phyloP scores from a whole-genome alignment of 2,329 filamentous ascomycete genomes.

The Penicillium sp. region DNA sequence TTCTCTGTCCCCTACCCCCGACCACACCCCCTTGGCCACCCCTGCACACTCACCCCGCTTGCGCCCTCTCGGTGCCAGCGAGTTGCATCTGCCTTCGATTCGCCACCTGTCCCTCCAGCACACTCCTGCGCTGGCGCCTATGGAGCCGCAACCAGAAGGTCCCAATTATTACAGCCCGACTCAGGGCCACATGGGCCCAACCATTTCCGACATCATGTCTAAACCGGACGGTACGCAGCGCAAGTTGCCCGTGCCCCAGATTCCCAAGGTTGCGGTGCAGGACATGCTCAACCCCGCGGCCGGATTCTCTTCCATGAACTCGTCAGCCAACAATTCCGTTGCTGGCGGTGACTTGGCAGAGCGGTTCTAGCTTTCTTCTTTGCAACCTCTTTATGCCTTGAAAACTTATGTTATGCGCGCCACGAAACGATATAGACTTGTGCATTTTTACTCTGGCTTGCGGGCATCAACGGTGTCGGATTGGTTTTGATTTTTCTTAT shows the following conservation, averaged over 20 bases:
- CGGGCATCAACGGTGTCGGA: conserved; percentile 41
- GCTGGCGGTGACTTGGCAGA: conserved; percentile 69
- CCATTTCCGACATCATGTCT: conserved; percentile 90
- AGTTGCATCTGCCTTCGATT: conserved; percentile 83
- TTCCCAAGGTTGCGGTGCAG: conserved; percentile 82
- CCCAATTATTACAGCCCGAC: conserved; percentile 59
- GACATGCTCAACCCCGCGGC: conserved; percentile 71
- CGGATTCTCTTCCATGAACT: conserved; percentile 71
- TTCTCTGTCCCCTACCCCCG: conserved; percentile 89
- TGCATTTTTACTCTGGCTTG: conserved; percentile 39
- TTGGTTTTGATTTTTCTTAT: conserved; percentile 21
- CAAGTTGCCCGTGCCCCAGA: conserved; percentile 86
- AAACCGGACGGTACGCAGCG: conserved; percentile 81
- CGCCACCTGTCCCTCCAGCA: conserved; percentile 69
- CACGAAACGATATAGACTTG: conserved; percentile 44
- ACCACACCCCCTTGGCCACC: conserved; percentile 97
- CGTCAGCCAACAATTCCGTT: conserved; percentile 74
- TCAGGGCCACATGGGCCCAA: conserved; percentile 65
- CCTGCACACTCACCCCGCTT: conserved; percentile 92
- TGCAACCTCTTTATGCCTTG: conserved; percentile 11
- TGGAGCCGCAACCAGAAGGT: conserved; percentile 65
- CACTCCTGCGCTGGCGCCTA: conserved; percentile 66
- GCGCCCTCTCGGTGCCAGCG: conserved; percentile 68
- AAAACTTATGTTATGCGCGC: conserved; percentile 32
- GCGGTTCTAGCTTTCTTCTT: conserved; percentile 41